Conservation (phyloP, 257 asterid genomes). For the Plantago ovata region DNA sequence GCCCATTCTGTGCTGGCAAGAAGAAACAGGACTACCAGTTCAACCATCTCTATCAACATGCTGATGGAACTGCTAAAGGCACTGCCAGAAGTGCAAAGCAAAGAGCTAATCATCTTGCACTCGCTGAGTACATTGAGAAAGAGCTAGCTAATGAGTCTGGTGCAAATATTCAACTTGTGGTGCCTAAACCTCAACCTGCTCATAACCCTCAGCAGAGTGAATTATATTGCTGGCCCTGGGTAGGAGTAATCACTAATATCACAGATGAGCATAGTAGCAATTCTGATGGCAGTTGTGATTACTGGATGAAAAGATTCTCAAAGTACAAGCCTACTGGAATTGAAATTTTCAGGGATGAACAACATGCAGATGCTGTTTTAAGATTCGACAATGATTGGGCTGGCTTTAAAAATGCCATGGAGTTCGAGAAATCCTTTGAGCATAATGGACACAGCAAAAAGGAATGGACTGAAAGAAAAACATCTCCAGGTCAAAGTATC, state of each 20-base stretch:
- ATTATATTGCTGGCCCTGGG: conserved; percentile 84
- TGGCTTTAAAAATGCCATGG: conserved; percentile 60
- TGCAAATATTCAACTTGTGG: conserved; percentile 42
- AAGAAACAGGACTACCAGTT: too few species aligned
- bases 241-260: conserved; percentile 59
- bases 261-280: too few species aligned
- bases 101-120: conserved; percentile 77
- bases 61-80: too few species aligned
- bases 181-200: conserved; percentile 22
- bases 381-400: conserved; percentile 57
- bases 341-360: conserved; percentile 40
- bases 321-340: conserved; percentile 47
- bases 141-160: conserved; percentile 53
- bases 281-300: conserved; percentile 25
- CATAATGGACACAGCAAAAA: conserved; percentile 41
- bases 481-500: conserved; percentile 29
- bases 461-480: conserved; percentile 39
- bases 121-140: conserved; percentile 50
- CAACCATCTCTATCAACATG: too few species aligned
- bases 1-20: too few species aligned
- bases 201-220: conserved; percentile 43
- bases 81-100: not conserved
- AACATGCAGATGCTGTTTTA: conserved; percentile 32
- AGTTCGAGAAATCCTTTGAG: conserved; percentile 58
- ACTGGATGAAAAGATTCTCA: conserved; percentile 44